Evolutionary conservation across 1,284 basidiomycete species (phyloP).

Genomic region (Paramarasmius palmivorus): DNA sequence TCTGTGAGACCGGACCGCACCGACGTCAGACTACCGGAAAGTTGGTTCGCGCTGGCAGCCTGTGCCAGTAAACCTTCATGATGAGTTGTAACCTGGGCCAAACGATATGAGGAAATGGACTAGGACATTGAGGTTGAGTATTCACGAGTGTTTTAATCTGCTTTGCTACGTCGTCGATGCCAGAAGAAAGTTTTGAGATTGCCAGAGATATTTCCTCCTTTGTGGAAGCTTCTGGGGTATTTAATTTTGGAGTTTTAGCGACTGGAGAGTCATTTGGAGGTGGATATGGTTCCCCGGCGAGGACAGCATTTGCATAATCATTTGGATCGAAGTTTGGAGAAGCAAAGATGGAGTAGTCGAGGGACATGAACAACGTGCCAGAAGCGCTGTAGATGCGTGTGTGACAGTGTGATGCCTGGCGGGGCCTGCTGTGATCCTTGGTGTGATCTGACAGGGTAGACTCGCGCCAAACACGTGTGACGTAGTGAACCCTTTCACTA

Average conservation of each 20-base stretch:
- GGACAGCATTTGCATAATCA: slow-evolving; percentile 85
- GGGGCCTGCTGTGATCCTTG: too few relatives aligned
- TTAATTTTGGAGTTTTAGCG: slow-evolving; percentile 23
- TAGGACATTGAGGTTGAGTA: slow-evolving; percentile 1
- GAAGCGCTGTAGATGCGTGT: not conserved
- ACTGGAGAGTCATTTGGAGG: slow-evolving; percentile 33
- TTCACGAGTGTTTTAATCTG: slow-evolving; percentile 80
- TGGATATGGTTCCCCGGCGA: slow-evolving; percentile 78
- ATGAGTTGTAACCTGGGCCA: slow-evolving; percentile 60
- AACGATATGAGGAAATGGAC: slow-evolving; percentile 10
- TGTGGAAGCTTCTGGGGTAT: slow-evolving; percentile 53
- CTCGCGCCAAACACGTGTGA: too few relatives aligned
- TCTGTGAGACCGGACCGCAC: slow-evolving; percentile 68
- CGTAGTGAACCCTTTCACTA: too few relatives aligned
- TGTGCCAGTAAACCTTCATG: slow-evolving; percentile 76
- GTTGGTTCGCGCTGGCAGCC: slow-evolving; percentile 63
- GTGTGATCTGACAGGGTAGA: too few relatives aligned
- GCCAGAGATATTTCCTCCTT: slow-evolving; percentile 88
- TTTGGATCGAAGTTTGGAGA: slow-evolving; percentile 77
- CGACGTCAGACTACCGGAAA: slow-evolving; percentile 62
- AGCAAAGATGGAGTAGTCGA: slow-evolving; percentile 73
- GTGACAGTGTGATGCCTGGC: too few relatives aligned
- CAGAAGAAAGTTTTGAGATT: slow-evolving; percentile 80
- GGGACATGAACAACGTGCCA: not conserved
- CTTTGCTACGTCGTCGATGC: slow-evolving; percentile 86